Base-by-base conservation (phyloP, 148 eudicot genomes). In the Chenopodium album region DNA sequence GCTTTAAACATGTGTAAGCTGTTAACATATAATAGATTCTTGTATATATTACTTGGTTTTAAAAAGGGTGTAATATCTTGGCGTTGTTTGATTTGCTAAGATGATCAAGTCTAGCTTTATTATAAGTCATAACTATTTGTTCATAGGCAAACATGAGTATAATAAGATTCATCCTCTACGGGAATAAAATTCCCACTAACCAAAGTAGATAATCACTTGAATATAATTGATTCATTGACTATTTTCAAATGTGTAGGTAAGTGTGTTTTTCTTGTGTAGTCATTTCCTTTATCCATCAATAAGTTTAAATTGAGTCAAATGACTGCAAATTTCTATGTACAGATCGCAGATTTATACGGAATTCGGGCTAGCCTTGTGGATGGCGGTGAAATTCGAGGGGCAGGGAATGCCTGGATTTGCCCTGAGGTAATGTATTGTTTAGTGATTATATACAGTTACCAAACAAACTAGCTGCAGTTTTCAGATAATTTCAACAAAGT, bases 351-450 rank as follows among this genome's bases (percentile, higher is more conserved):
- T 85, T 88, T 95, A 87, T 95, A 95, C 84, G 99, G 99, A 85
- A 94, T 95, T 76, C 86, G 99, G 86, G 99, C 98, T 34, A 90
- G 90, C 85, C 94, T 95, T 77, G 90, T 95, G 85, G 99, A 95
- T 86, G 99, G 99, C 68, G 99, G 99, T 82, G 99, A 95, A 87
- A 93, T 95, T 88, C 98, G 99, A 76, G 99, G 99, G 82, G 99
- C 99, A 46, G 99, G 99, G 82, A 95, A 95, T 83, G 98, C 97
- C 59, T 95, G 99, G 99, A 89, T 95, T 83, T 95, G 99, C 84
- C 99, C 97, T 9, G 99, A 93, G 99, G 99, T 95, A 88, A 75
- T 77, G 37, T 65, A 47, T 62, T 80, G 70, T 54, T 81, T 46
- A 70, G 34, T 76, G 2, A 31, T 46, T 64, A 31, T 60, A 23